These are phyloP conservation scores for Stentor roeselii DNA, from an alignment of 73 alveolate species.

Conservation along the genomic window DNA sequence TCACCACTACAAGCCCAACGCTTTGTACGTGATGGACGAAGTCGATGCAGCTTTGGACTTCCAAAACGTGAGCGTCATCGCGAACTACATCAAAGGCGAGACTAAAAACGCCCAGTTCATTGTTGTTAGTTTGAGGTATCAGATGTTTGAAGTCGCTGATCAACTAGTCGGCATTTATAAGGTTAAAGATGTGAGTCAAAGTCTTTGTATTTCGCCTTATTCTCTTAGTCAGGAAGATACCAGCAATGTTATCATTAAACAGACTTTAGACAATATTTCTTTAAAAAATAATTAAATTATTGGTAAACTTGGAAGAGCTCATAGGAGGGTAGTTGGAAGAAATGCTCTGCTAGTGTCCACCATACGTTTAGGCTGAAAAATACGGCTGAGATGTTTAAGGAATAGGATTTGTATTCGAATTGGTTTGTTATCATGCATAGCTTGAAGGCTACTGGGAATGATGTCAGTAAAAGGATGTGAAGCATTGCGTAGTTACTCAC, in stretches of 20 bases:
- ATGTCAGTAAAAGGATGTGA: too few species aligned
- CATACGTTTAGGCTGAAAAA: too few species aligned
- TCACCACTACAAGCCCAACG: conserved; percentile 91
- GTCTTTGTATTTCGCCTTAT: background rate
- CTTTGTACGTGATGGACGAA: conserved; percentile 85
- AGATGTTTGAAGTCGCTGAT: conserved; percentile 72
- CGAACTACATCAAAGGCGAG: conserved; percentile 75
- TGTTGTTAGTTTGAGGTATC: conserved; percentile 86
- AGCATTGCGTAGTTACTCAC: too few species aligned
- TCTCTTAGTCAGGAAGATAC: background rate
- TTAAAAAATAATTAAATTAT: background rate
- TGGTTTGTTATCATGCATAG: too few species aligned
- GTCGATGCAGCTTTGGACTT: conserved; percentile 98
- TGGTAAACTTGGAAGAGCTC: too few species aligned
- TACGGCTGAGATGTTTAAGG: too few species aligned
- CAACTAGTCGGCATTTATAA: conserved; percentile 12
- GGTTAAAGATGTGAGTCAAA: conserved; percentile 11
- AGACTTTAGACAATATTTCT: background rate
- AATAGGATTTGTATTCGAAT: too few species aligned
- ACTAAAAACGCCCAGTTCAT: conserved; percentile 89
- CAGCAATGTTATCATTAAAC: background rate
- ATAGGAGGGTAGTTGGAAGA: too few species aligned
- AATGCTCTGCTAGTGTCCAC: too few species aligned
- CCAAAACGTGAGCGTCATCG: conserved; percentile 89
- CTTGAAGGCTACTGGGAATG: too few species aligned